These are phyloP conservation scores for Petrea volubilis DNA, from an alignment of 257 asterid species.

Conservation along the genomic window DNA sequence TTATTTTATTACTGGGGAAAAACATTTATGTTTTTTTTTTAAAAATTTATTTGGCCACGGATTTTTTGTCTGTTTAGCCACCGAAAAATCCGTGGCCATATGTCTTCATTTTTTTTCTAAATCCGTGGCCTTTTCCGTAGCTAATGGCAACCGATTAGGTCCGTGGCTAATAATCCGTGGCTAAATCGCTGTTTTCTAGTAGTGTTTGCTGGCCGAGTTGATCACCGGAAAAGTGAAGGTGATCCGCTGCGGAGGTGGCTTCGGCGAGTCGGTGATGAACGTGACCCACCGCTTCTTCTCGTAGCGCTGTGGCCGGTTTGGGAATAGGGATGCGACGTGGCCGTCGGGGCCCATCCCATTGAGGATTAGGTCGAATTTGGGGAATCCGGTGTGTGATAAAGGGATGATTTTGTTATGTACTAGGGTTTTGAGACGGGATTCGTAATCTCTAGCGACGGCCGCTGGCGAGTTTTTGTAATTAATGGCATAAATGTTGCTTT, in stretches of 20 bases:
- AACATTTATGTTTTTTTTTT: too few species aligned
- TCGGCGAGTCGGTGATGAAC: conserved; percentile 51
- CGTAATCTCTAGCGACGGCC: conserved; percentile 46
- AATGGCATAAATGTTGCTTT: conserved; percentile 33
- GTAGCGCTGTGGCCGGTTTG: conserved; percentile 37
- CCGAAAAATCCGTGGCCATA: too few species aligned
- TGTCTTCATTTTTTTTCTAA: too few species aligned
- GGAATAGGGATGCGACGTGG: conserved; percentile 61
- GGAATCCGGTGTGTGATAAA: conserved; percentile 34
- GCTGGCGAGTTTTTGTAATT: conserved; percentile 35
- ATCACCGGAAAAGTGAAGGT: conserved; percentile 58
- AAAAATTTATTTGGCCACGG: too few species aligned
- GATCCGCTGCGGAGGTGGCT: conserved; percentile 57
- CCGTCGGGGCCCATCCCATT: conserved; percentile 62
- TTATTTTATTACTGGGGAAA: too few species aligned
- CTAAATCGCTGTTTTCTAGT: too few species aligned
- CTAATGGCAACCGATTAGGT: too few species aligned
- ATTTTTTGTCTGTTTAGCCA: too few species aligned
- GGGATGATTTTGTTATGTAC: conserved; percentile 29
- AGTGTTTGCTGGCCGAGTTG: conserved; percentile 49
- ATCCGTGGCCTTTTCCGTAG: too few species aligned
- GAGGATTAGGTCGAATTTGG: conserved; percentile 54
- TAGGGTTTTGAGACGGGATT: conserved; percentile 31
- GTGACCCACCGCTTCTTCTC: conserved; percentile 54
- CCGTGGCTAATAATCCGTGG: too few species aligned